Conservation (phyloP, 495 filamentous ascomycete genomes). For the Friedmanniomyces endolithicus region DNA sequence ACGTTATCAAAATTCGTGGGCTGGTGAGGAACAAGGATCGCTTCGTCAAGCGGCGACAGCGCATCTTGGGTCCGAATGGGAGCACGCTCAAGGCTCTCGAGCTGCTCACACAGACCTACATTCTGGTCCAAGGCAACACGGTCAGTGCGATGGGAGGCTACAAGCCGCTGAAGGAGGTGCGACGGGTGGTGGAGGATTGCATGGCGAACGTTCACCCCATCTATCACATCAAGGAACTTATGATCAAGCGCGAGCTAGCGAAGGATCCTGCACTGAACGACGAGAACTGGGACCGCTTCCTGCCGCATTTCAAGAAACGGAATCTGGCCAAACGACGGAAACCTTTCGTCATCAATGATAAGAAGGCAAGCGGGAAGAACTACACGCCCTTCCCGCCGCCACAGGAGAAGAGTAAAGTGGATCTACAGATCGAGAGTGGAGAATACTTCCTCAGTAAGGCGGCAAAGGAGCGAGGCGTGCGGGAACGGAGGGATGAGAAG, state of each 20-base stretch:
- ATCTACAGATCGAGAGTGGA: slow-evolving; percentile 93
- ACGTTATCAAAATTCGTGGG: slow-evolving; percentile 88
- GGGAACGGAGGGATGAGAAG: slow-evolving; percentile 66
- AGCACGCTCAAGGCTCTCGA: slow-evolving; percentile 88
- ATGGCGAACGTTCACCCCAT: slow-evolving; percentile 93
- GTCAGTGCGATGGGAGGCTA: slow-evolving; percentile 82
- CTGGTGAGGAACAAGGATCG: slow-evolving; percentile 90
- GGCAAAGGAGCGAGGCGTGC: slow-evolving; percentile 70
- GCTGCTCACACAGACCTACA: slow-evolving; percentile 84
- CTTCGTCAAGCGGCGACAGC: slow-evolving; percentile 89
- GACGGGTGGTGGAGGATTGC: slow-evolving; percentile 82
- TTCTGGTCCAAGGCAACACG: slow-evolving; percentile 95
- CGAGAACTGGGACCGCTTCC: slow-evolving; percentile 91
- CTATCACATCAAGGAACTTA: slow-evolving; percentile 93
- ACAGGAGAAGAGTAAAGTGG: slow-evolving; percentile 91
- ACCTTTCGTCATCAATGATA: slow-evolving; percentile 82
- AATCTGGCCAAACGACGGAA: slow-evolving; percentile 71
- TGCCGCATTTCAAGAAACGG: slow-evolving; percentile 96
- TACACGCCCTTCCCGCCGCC: slow-evolving; percentile 70
- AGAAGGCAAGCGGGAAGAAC: slow-evolving; percentile 60
- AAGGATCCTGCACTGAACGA: slow-evolving; percentile 79
- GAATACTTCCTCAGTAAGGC: slow-evolving; percentile 92
- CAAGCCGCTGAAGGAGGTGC: slow-evolving; percentile 87
- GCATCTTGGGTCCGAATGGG: slow-evolving; percentile 75
- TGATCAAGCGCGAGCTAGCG: slow-evolving; percentile 97